Conservation (phyloP, 108 stramenopile genomes). For the Cyclotella choctawhatcheeana region DNA sequence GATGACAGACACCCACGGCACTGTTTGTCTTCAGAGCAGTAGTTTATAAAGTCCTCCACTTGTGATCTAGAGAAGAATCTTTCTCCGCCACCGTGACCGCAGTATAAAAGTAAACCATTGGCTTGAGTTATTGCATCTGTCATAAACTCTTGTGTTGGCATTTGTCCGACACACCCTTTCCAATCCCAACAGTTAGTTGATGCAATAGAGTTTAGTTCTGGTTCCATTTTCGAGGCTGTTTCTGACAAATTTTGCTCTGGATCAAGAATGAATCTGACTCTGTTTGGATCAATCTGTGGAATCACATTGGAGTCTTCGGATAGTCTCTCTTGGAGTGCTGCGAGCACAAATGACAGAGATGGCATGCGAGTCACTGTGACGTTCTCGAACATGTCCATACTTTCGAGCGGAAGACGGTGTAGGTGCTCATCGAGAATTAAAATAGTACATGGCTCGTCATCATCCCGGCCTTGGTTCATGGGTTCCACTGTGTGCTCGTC, state of each 20-base stretch:
- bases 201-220: constrained; percentile 62
- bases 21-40: background rate
- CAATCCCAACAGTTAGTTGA: constrained; percentile 65
- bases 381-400: constrained; percentile 72
- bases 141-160: constrained; percentile 67
- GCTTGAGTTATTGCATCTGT: constrained; percentile 47
- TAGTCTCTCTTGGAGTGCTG: constrained; percentile 58
- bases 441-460: constrained; percentile 57
- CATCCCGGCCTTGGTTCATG: constrained; percentile 1
- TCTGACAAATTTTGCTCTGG: constrained; percentile 91
- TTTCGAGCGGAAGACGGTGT: constrained; percentile 95
- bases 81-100: constrained; percentile 97
- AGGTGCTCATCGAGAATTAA: constrained; percentile 94
- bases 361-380: constrained; percentile 89
- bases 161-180: constrained; percentile 76
- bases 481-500: background rate
- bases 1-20: constrained; percentile 48
- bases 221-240: constrained; percentile 72
- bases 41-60: constrained; percentile 57
- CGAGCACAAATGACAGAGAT: constrained; percentile 80
- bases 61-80: constrained; percentile 74
- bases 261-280: constrained; percentile 87
- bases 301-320: constrained; percentile 2
- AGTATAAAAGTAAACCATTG: constrained; percentile 88
- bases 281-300: constrained; percentile 53